Evolutionary conservation across 2,329 filamentous ascomycete species (phyloP).

Genomic region (Colletotrichum coccodes): DNA sequence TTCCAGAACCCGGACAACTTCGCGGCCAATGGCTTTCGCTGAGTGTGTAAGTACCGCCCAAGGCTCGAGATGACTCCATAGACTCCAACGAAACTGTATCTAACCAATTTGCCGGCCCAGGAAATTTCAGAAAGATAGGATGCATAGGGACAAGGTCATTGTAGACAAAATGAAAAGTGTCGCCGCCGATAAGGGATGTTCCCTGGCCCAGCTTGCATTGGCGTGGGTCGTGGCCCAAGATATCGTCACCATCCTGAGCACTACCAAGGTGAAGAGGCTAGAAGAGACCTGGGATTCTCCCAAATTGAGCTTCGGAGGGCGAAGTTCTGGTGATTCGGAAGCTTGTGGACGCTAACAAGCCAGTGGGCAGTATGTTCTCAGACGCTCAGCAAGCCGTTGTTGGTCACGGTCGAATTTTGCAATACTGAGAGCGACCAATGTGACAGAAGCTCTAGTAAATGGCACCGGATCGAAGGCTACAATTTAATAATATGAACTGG

Average conservation of each 20-base stretch:
- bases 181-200: conserved; percentile 45
- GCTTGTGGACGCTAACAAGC: neutral
- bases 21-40: conserved; percentile 51
- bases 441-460: too few relatives aligned
- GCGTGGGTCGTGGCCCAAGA: conserved; percentile 52
- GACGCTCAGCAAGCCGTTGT: neutral
- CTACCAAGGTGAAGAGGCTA: conserved; percentile 49
- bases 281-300: conserved; percentile 51
- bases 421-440: too few relatives aligned
- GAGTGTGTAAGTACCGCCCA: conserved; percentile 42
- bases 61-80: neutral
- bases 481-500: too few relatives aligned
- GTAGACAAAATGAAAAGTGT: conserved; percentile 53
- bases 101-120: conserved; percentile 33
- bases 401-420: neutral
- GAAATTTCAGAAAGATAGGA: conserved; percentile 54
- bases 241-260: conserved; percentile 57
- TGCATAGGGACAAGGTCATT: conserved; percentile 53
- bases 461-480: too few relatives aligned
- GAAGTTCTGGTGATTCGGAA: conserved; percentile 36
- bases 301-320: conserved; percentile 47
- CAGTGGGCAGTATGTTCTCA: neutral
- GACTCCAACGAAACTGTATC: too few relatives aligned
- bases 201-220: conserved; percentile 47
- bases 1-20: conserved; percentile 58